Base-by-base conservation (phyloP, 805 yeast genomes). In the Kuraishia hungarica region DNA sequence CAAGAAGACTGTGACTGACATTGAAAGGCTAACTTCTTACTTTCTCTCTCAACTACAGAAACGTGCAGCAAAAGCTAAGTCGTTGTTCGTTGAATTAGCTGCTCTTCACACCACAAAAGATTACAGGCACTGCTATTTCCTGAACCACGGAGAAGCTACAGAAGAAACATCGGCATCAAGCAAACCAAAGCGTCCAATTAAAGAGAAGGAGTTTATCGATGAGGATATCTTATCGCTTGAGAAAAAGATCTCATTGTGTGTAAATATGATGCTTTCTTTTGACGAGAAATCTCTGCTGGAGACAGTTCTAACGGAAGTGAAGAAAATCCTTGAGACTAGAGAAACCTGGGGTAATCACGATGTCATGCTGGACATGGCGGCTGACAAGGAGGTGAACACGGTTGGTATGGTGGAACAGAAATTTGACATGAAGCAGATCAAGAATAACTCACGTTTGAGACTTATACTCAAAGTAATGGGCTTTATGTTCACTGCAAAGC, bases 21-120 rank as follows among this genome's bases (percentile, higher is more conserved):
- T 51, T 7, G 51, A 51, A 21, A 21, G 28, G 11, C 43, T 51
- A 23, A 47, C 53, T 11, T 23, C 28, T 19, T 24, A 26, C 13
- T 54, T 19, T 17, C 43, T 54, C 53, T 17, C 22, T 19, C 24
- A 48, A 23, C 21, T 53, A 20, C 43, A 53, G 48, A 50, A 49
- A n/a, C n/a, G 48, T 11, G 50, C 35, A 17, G 28, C 29, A 11
- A n/a, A 20, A 2, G 29, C 39, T n/a, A 19, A 35, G 15, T 23
- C 43, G 26, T 22, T 29, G 39, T 54, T 24, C 48, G 39, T 47
- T 21, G 54, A 47, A 24, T 35, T 51, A 19, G 35, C 56, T n/a
- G 28, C 48, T 26, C 29, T 10, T 19, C 28, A 48, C 11, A 24
- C 48, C 17, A 29, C 55, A 28, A 47, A 35, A 2, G 50, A 48